These are phyloP conservation scores for Pelargonium citronellum DNA, from an alignment of 441 rosid species.

Conservation along the genomic window DNA sequence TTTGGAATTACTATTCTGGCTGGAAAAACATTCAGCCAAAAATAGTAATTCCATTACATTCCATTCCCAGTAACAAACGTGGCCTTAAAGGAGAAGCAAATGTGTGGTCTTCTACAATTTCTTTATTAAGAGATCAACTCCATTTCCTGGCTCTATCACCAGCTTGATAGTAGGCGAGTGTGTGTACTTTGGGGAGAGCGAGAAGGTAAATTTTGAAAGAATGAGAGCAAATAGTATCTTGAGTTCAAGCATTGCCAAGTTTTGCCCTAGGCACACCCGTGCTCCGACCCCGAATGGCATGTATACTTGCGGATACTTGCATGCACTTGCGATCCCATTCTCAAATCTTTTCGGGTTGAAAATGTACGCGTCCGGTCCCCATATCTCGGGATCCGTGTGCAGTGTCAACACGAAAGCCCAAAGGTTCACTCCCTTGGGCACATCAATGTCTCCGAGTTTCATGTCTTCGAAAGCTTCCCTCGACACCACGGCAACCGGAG, in stretches of 20 bases:
- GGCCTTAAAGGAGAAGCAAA: too few species aligned
- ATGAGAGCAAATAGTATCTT: conserved; percentile 46
- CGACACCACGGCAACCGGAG: conserved; percentile 58
- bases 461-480: conserved; percentile 60
- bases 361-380: conserved; percentile 54
- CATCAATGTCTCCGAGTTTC: conserved; percentile 36
- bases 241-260: conserved; percentile 59
- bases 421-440: conserved; percentile 53
- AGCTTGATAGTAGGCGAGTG: conserved; percentile 50
- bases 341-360: conserved; percentile 56
- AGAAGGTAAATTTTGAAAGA: conserved; percentile 48
- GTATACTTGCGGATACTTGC: conserved; percentile 47
- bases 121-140: conserved; percentile 36
- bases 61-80: too few species aligned
- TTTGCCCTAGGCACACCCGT: conserved; percentile 55
- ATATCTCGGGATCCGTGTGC: conserved; percentile 53
- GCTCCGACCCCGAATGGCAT: conserved; percentile 67
- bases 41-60: too few species aligned
- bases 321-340: conserved; percentile 54
- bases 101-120: conserved; percentile 17
- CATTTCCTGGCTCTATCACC: conserved; percentile 57
- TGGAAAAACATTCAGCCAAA: too few species aligned
- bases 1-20: too few species aligned
- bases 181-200: conserved; percentile 44
- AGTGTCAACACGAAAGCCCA: conserved; percentile 45